A percentile compares a stretch with the other conserved stretches of the same genome.
phyloP scores from a whole-genome alignment of 169 alveolate genomes.

The Fabrea salina region DNA sequence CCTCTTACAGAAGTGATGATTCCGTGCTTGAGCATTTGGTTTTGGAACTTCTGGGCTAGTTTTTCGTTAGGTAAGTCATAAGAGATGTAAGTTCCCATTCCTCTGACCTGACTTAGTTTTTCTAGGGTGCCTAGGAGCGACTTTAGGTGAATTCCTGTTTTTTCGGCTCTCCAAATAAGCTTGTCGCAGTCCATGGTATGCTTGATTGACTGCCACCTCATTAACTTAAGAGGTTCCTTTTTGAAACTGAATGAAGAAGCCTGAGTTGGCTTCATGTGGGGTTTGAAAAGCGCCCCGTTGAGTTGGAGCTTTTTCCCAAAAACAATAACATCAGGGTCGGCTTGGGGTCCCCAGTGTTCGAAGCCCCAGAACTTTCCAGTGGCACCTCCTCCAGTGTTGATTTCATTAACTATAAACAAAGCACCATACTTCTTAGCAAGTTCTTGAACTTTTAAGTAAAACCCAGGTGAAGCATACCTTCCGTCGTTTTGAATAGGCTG shows the following conservation, averaged over 20 bases:
- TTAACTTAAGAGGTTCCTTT: neutral
- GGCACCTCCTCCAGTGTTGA: constrained; percentile 54
- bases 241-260: neutral
- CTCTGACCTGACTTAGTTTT: neutral
- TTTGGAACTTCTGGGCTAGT: neutral
- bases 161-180: neutral
- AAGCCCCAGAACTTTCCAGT: constrained; percentile 66
- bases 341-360: constrained; percentile 49
- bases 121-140: neutral
- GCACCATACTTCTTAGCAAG: constrained; percentile 46
- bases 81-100: constrained; percentile 18
- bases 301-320: constrained; percentile 53
- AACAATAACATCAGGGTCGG: constrained; percentile 55
- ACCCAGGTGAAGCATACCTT: constrained; percentile 53
- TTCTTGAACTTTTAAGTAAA: constrained; percentile 40
- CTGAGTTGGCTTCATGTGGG: neutral
- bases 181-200: constrained; percentile 7
- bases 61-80: neutral
- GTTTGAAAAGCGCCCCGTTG: constrained; percentile 15
- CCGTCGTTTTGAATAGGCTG: constrained; percentile 56
- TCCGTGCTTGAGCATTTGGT: constrained; percentile 9
- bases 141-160: neutral
- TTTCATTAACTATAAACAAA: constrained; percentile 65
- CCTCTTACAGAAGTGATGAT: constrained; percentile 2
- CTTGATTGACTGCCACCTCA: neutral